Base-by-base conservation (phyloP, 2,329 filamentous ascomycete genomes). In the Fusarium buxicola region DNA sequence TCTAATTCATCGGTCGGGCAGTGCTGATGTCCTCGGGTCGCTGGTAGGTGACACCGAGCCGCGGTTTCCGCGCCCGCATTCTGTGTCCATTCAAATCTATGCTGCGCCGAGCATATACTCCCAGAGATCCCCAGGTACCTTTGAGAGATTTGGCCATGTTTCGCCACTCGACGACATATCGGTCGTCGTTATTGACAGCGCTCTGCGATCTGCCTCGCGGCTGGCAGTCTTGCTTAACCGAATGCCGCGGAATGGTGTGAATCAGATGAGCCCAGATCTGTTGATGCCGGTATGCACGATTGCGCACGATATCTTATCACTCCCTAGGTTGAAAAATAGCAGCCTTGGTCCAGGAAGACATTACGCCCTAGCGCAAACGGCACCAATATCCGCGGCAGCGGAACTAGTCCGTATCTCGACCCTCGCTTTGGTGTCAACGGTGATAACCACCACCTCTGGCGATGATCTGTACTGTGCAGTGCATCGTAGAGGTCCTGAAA, bases 1-100 rank as follows among this genome's bases (percentile, higher is more conserved):
- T 46, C 5, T 40, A 7, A 32, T 39, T 51, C 7, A 51, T 11
- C 15, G 11, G 11, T 38, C 25, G 7, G 24, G 36, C 24, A 66
- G 63, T 4, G 45, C 55, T 2, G 66, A 69, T 41, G 35, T 69
- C 2, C 32, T 69, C 1, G 66, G 66, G 1, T 65, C 66, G 2
- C 30, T 67, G 48, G 44, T 63, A 7, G 24, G 47, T 10, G 66
- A 69, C 10, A 7, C 32, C 0, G 31, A n/a, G 7, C 66, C 66
- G 2, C 55, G 58, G n/a, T 69, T 67, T 3, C 53, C 44, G 1
- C 8, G 45, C 5, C 49, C 43, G 30, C 31, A 34, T 45, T 39
- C n/a, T 36, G 41, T 18, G 7, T 16, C 38, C 38, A 40, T 40
- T 16, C 5, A 9, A 16, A 15, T 12, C 5, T 16, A 27, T 25